A percentile compares a stretch with the other conserved stretches of the same genome.
Evolutionary conservation across 306 rosid genomes (phyloP).

Genomic region (Vigna mungo): DNA sequence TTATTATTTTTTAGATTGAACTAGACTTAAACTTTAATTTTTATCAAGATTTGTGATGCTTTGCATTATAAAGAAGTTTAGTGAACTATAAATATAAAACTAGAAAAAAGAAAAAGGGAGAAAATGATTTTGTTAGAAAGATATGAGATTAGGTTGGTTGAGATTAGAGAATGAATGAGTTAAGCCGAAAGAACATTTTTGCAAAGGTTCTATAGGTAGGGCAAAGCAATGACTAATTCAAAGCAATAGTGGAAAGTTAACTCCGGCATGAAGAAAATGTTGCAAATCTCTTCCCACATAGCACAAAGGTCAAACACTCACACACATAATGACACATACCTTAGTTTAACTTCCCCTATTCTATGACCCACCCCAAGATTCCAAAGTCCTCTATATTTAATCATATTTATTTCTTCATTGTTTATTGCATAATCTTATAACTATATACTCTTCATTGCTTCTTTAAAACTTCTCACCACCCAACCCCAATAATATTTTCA

Average conservation of each 20-base stretch:
- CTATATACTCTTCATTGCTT: conserved; percentile 10
- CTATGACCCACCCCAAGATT: conserved; percentile 52
- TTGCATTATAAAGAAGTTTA: no score
- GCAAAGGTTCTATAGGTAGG: conserved; percentile 39
- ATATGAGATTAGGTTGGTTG: conserved; percentile 16
- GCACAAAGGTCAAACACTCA: conserved; percentile 58
- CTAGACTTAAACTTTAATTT: no score
- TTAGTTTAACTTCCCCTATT: conserved; percentile 46
- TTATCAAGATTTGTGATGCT: no score
- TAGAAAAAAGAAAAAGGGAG: not conserved
- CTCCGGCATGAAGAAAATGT: conserved; percentile 49
- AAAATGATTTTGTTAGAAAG: not conserved
- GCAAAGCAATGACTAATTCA: conserved; percentile 56
- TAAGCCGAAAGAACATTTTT: conserved; percentile 32
- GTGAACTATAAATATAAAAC: no score
- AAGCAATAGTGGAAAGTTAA: conserved; percentile 48
- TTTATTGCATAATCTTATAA: not conserved
- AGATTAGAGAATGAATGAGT: not conserved
- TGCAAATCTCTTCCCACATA: conserved; percentile 49
- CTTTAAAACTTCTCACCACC: conserved; percentile 39
- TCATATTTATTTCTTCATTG: conserved; percentile 28
- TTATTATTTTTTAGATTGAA: no score
- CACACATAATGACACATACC: conserved; percentile 34
- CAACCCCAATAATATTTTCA: conserved; percentile 35
- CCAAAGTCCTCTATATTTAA: conserved; percentile 40